phyloP scores from a whole-genome alignment of 1,139 yeast genomes.

The Kodamaea derodonti region DNA sequence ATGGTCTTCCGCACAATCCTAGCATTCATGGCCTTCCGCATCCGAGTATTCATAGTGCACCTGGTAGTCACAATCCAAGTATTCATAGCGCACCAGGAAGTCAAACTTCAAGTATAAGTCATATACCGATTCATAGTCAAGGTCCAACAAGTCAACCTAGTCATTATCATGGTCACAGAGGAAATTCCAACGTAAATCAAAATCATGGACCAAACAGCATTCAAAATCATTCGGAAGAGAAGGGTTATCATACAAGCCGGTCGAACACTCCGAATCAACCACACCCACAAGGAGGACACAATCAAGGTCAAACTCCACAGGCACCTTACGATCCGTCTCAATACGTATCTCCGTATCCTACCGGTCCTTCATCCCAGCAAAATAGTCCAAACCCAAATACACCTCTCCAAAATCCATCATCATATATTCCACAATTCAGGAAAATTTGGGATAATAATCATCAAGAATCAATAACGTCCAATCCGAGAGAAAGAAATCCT shows the following conservation, averaged over 20 bases:
- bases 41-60: not conserved
- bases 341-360: constrained; percentile 5
- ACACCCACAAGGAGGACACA: not conserved
- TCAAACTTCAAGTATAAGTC: not conserved
- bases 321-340: constrained; percentile 3
- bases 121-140: not conserved
- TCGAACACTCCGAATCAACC: not conserved
- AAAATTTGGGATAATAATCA: constrained; percentile 32
- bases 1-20: not conserved
- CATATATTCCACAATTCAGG: constrained; percentile 34
- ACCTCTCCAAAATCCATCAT: constrained; percentile 11
- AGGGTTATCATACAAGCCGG: too few relatives aligned
- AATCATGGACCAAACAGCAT: not conserved
- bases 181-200: not conserved
- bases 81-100: not conserved
- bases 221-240: too few relatives aligned
- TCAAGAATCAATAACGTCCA: not conserved
- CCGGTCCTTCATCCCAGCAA: constrained; percentile 1
- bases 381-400: constrained; percentile 1
- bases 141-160: not conserved
- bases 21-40: not conserved
- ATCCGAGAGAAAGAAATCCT: constrained; percentile 3
- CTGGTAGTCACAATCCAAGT: not conserved
- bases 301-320: constrained; percentile 1
- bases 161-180: not conserved